phyloP scores from a whole-genome alignment of 2,329 filamentous ascomycete genomes.

The Whalleya microplaca region DNA sequence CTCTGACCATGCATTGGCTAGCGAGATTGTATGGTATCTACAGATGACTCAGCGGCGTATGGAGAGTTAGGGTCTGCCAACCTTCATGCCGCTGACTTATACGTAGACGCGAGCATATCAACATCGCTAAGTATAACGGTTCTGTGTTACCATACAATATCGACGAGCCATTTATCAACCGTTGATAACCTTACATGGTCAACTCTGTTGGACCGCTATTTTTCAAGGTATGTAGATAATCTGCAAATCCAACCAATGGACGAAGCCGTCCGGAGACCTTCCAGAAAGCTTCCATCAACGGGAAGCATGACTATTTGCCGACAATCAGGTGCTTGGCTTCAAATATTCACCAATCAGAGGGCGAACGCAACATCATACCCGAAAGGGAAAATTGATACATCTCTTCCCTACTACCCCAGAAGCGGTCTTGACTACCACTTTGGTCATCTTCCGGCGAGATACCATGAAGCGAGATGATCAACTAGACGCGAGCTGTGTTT shows the following conservation, averaged over 20 bases:
- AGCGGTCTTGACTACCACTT: neutral
- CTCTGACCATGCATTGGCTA: neutral
- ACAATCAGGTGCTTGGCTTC: neutral
- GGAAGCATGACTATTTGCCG: neutral
- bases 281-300: neutral
- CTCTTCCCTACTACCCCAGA: neutral
- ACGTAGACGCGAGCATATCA: neutral
- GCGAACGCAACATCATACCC: slow-evolving; percentile 17
- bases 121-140: neutral
- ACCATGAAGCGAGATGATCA: neutral
- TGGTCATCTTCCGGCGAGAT: neutral
- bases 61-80: neutral
- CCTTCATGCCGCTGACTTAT: neutral
- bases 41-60: neutral
- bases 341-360: slow-evolving; percentile 15
- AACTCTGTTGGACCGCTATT: no score
- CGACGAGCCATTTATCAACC: neutral
- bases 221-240: neutral
- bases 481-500: neutral
- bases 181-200: no score
- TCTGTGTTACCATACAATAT: neutral
- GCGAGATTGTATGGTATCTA: neutral
- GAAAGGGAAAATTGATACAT: slow-evolving; percentile 14
- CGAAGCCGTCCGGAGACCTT: neutral
- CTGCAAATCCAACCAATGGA: neutral